phyloP scores from a whole-genome alignment of 2,329 filamentous ascomycete genomes.

The Penicillium occitanis region DNA sequence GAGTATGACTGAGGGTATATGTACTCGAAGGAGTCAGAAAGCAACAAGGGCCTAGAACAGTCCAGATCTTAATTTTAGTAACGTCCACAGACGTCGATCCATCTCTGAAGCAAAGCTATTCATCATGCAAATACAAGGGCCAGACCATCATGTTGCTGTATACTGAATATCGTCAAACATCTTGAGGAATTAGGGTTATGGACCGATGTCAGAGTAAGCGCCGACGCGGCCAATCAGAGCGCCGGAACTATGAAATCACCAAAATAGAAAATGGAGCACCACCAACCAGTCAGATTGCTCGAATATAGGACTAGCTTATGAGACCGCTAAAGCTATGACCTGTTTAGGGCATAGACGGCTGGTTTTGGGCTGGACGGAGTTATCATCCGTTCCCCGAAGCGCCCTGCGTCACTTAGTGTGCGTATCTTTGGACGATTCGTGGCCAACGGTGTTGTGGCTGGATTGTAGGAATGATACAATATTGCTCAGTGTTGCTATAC shows the following conservation, averaged over 20 bases:
- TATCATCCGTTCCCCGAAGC: neutral
- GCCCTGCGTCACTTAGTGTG: neutral
- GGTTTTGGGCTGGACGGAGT: neutral
- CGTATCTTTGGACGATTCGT: neutral
- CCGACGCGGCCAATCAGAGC: slow-evolving; percentile 20
- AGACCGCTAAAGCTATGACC: neutral
- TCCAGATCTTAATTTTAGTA: slow-evolving; percentile 11
- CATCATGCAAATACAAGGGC: neutral
- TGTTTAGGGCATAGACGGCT: neutral
- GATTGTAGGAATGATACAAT: slow-evolving; percentile 6
- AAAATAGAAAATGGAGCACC: slow-evolving; percentile 16
- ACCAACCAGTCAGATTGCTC: neutral
- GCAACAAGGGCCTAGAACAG: slow-evolving; percentile 11
- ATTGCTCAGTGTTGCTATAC: neutral
- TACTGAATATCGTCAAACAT: neutral
- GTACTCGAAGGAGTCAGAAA: slow-evolving; percentile 1
- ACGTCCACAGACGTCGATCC: neutral
- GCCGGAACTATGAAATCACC: slow-evolving; percentile 13
- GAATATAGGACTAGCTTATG: neutral
- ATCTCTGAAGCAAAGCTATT: neutral
- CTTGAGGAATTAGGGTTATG: slow-evolving; percentile 1
- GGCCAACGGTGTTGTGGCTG: slow-evolving; percentile 4
- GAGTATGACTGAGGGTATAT: slow-evolving; percentile 12
- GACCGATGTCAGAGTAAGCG: slow-evolving; percentile 19
- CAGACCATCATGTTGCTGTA: neutral